phyloP scores from a whole-genome alignment of 352 stramenopile genomes.

The Pythium aquatile region DNA sequence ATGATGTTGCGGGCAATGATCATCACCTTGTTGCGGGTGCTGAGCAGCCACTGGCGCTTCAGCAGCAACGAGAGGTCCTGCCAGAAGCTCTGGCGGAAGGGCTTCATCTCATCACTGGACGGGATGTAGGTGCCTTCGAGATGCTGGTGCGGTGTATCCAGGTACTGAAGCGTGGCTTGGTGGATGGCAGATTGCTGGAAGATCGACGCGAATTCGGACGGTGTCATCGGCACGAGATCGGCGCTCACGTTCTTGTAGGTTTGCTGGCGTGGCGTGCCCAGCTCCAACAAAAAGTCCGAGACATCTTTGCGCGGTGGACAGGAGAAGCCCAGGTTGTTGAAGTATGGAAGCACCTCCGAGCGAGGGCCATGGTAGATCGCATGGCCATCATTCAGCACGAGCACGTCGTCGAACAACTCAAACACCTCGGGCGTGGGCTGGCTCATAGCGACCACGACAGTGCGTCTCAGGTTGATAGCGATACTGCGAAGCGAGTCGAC shows the following conservation, averaged over 20 bases:
- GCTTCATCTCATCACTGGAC: slow-evolving; percentile 19
- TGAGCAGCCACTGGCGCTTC: slow-evolving; percentile 70
- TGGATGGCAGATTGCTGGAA: slow-evolving; percentile 57
- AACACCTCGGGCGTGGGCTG: slow-evolving; percentile 51
- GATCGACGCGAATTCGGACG: slow-evolving; percentile 43
- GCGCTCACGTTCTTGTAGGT: slow-evolving; percentile 28
- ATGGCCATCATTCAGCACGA: slow-evolving; percentile 49
- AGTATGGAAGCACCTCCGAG: slow-evolving; percentile 43
- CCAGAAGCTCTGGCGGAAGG: slow-evolving; percentile 52
- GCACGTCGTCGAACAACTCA: slow-evolving; percentile 55
- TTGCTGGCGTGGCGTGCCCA: slow-evolving; percentile 34
- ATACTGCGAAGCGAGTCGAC: slow-evolving; percentile 67
- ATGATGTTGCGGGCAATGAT: slow-evolving; percentile 47
- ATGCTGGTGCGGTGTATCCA: slow-evolving; percentile 30
- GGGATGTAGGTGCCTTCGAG: slow-evolving; percentile 5
- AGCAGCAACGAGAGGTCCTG: slow-evolving; percentile 46
- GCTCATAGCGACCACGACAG: slow-evolving; percentile 43
- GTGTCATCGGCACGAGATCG: slow-evolving; percentile 19
- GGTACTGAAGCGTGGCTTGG: slow-evolving; percentile 41
- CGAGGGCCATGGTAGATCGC: slow-evolving; percentile 57
- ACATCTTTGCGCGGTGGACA: slow-evolving; percentile 35
- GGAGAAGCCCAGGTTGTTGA: slow-evolving; percentile 46
- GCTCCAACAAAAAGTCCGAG: slow-evolving; percentile 36
- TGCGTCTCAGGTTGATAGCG: slow-evolving; percentile 44
- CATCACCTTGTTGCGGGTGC: slow-evolving; percentile 49